Conservation (phyloP, 2,329 filamentous ascomycete species). For the Cercospora berteroae region DNA sequence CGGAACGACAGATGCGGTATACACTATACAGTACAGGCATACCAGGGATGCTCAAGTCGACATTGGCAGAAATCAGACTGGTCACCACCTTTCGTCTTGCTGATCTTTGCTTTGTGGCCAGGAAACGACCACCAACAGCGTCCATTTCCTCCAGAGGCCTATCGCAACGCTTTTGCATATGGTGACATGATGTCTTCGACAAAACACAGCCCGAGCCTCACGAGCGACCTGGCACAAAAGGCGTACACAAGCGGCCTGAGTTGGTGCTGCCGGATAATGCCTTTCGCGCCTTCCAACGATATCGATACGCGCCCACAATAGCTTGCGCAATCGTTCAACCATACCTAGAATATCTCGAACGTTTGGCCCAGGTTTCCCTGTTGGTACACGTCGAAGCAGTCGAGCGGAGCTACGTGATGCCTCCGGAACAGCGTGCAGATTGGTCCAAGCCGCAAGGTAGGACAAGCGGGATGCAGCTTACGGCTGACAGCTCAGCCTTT, state of each 20-base stretch:
- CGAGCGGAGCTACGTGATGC: neutral
- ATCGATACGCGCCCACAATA: neutral
- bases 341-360: neutral
- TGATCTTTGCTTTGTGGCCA: neutral
- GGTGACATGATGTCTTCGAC: neutral
- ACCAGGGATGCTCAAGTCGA: neutral
- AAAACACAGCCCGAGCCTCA: neutral
- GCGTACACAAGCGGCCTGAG: neutral
- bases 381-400: neutral
- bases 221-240: neutral
- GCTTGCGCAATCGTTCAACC: neutral
- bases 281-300: neutral
- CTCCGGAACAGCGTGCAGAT: neutral
- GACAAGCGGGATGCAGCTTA: neutral
- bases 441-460: neutral
- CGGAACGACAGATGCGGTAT: neutral
- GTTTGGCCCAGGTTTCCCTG: neutral
- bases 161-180: neutral
- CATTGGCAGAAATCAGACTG: neutral
- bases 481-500: neutral
- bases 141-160: neutral
- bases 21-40: neutral
- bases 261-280: neutral
- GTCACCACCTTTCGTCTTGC: neutral
- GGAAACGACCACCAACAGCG: neutral